These are phyloP conservation scores for Carex arenaria DNA, from an alignment of 202 grass and related monocot genomes.

Conservation along the genomic window DNA sequence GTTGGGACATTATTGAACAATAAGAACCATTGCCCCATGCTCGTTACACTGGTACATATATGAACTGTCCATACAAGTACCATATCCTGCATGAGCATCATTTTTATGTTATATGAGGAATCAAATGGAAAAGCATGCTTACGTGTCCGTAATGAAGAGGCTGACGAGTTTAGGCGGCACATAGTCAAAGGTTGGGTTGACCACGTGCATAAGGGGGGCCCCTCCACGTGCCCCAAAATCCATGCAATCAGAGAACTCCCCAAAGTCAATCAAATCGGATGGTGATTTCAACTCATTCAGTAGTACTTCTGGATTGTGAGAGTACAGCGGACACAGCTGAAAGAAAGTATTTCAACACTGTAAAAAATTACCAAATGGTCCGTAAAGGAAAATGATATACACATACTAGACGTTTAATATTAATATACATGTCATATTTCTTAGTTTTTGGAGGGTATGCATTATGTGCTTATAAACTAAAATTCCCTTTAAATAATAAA, in stretches of 20 bases:
- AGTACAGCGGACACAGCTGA: constrained; percentile 90
- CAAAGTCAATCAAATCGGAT: constrained; percentile 89
- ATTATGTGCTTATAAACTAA: not conserved
- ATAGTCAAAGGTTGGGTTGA: constrained; percentile 95
- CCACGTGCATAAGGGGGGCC: constrained; percentile 69
- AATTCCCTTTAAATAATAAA: not conserved
- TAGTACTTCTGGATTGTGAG: constrained; percentile 87
- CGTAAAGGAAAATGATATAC: not conserved
- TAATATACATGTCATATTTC: not conserved
- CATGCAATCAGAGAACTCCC: constrained; percentile 95
- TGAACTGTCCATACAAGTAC: not conserved
- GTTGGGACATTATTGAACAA: not conserved
- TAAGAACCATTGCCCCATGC: not conserved
- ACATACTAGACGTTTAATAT: not conserved
- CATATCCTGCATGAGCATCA: not conserved
- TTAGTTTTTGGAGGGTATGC: not conserved
- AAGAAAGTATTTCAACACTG: not conserved
- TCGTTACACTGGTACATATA: not conserved
- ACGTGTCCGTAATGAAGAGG: constrained; percentile 95
- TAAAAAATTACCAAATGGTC: not conserved
- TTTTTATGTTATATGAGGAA: not conserved
- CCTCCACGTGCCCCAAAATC: constrained; percentile 64
- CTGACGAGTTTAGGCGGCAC: constrained; percentile 91
- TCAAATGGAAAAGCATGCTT: constrained; percentile 27
- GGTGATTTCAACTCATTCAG: constrained; percentile 90